Base-by-base conservation (phyloP, 129 eudicot genomes). In the Lactuca sativa region DNA sequence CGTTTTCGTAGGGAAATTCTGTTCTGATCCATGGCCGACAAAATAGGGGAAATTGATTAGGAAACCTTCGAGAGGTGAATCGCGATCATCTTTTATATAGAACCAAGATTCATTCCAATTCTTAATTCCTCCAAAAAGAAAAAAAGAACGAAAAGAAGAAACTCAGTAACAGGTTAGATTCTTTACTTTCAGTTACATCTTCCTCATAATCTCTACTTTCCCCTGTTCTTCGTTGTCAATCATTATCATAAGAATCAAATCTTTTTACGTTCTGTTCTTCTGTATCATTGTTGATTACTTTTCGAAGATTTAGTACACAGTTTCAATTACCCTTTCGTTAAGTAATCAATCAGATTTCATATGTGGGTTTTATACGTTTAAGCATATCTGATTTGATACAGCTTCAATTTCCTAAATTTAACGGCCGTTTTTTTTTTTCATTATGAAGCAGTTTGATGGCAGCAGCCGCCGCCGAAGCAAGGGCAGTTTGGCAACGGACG, bases 401-500 rank as follows among this genome's bases (percentile, higher is more conserved):
- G 54, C 34, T 65, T 65, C 36, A 18, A 18, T 40, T 73, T 7
- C 62, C 16, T 41, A 25, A 30, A 38, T 40, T 55, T 40, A 56
- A 73, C 14, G 9, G 9, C 9, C 25, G 43, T 36, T 54, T 38
- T 10, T 37, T 7, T 31, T 40, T 11, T 25, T 25, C 2, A 25
- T 25, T 47, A 47, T 57, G 41, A 17, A 74, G 5, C 53, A 74
- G 79, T 66, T 15, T 74, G 52, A 74, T 66, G 95, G 96, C 96
- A n/a, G 89, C 82, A 40, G 91, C 96, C 17, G 89, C 82, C 48
- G 91, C 96, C 65, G 95, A 90, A 88, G 92, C 93, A 63, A 78
- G 95, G 73, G 85, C 92, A 12, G 96, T 91, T 56, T 92, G 95
- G 96, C 95, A 85, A 74, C 80, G 96, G 56, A 76, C 95, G 59